Conservation (phyloP, 2,329 filamentous ascomycete genomes). For the Drechslerella stenobrocha region DNA sequence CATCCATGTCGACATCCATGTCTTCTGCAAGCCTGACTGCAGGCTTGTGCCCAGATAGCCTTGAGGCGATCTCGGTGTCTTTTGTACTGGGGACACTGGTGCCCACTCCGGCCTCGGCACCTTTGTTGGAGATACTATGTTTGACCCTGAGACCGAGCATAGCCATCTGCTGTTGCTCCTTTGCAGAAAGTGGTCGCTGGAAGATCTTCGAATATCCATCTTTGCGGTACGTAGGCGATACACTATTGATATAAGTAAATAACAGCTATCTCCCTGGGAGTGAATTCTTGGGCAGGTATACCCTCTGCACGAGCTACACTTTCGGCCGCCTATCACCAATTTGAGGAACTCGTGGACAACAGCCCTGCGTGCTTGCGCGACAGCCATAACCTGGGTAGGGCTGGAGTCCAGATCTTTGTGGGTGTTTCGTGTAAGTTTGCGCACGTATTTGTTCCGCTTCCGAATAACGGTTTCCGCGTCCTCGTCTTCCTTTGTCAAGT, state of each 20-base stretch:
- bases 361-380: constrained; percentile 72
- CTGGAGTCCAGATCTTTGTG: constrained; percentile 56
- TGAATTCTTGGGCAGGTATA: constrained; percentile 53
- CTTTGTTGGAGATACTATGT: constrained; percentile 34
- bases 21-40: constrained; percentile 56
- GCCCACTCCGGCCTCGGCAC: constrained; percentile 18
- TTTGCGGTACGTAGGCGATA: constrained; percentile 82
- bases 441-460: constrained; percentile 68
- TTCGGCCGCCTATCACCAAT: constrained; percentile 59
- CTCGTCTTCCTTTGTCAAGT: constrained; percentile 68
- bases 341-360: constrained; percentile 74
- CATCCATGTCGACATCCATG: constrained; percentile 57
- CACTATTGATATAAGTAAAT: constrained; percentile 62
- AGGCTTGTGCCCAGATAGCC: constrained; percentile 64
- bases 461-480: constrained; percentile 64
- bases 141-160: constrained; percentile 59
- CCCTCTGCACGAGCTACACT: constrained; percentile 69
- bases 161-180: constrained; percentile 77
- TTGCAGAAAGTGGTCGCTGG: constrained; percentile 73
- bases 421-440: constrained; percentile 65
- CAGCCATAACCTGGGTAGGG: constrained; percentile 77
- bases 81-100: constrained; percentile 5
- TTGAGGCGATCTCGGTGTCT: constrained; percentile 65
- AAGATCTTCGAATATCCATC: constrained; percentile 94
- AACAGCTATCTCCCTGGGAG: constrained; percentile 31